Evolutionary conservation across 192 early-diverging fungal species (phyloP).

Genomic region (Oehlia diaphana): DNA sequence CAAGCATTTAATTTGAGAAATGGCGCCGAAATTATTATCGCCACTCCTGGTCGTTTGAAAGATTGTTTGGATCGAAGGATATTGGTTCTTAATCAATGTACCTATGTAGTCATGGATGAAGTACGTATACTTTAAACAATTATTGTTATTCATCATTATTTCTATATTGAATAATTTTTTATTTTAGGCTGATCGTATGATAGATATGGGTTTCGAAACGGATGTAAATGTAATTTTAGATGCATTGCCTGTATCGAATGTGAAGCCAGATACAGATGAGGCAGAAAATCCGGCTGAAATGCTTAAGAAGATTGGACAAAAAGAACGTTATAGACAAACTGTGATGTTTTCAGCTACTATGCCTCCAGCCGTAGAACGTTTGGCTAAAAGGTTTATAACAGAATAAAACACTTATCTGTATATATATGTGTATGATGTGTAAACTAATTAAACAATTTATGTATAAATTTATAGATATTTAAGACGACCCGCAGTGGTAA

Average conservation of each 20-base stretch:
- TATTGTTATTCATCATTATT: too few relatives aligned
- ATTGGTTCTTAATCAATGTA: conserved; percentile 89
- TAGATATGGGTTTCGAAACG: conserved; percentile 92
- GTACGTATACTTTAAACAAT: conserved; percentile 11
- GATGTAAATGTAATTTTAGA: conserved; percentile 97
- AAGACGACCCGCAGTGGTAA: conserved; percentile 87
- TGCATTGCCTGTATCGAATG: conserved; percentile 86
- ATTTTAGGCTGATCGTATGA: conserved; percentile 83
- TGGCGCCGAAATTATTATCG: conserved; percentile 96
- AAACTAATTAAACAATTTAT: background rate
- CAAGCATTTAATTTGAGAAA: conserved; percentile 87
- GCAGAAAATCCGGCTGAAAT: conserved; percentile 58
- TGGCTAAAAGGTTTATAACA: conserved; percentile 70
- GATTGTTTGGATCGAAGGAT: conserved; percentile 91
- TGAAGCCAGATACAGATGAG: conserved; percentile 81
- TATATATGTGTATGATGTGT: background rate
- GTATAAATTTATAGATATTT: conserved; percentile 59
- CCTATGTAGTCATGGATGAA: conserved; percentile 99
- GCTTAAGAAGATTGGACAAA: conserved; percentile 35
- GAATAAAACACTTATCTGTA: background rate
- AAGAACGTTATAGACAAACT: conserved; percentile 79
- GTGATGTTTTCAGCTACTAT: conserved; percentile 99
- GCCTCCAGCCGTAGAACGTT: conserved; percentile 90
- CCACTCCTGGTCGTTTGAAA: conserved; percentile 93
- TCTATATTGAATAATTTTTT: background rate